Conservation (phyloP, 257 asterid genomes). For the Rhazya stricta region DNA sequence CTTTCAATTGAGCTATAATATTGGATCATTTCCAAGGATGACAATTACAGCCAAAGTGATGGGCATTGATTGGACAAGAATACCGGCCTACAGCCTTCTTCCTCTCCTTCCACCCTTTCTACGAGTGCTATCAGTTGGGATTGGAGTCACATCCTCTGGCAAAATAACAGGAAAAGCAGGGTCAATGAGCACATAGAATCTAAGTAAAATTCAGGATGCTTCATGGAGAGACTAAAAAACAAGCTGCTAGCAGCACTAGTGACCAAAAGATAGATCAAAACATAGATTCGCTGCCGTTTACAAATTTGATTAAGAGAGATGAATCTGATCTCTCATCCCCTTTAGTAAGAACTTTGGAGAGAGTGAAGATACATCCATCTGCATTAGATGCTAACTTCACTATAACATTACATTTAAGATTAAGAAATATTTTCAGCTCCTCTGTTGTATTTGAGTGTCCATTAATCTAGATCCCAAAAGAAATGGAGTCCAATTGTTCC, state of each 20-base stretch:
- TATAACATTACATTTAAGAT: not conserved
- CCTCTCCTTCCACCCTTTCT: constrained; percentile 94
- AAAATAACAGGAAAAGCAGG: not conserved
- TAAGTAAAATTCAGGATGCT: not conserved
- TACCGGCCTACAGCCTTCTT: constrained; percentile 54
- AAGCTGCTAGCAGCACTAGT: not conserved
- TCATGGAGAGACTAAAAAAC: not conserved
- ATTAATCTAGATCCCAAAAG: not conserved
- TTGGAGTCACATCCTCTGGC: constrained; percentile 87
- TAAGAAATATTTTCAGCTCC: not conserved
- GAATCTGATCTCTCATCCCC: not conserved
- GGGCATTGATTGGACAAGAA: not conserved
- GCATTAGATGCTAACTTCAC: not conserved
- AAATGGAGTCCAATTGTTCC: not conserved
- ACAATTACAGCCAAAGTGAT: not conserved
- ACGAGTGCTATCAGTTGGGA: constrained; percentile 88
- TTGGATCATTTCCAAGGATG: not conserved
- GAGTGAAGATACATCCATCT: not conserved
- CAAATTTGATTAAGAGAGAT: not conserved
- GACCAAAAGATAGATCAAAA: not conserved
- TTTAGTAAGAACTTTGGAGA: not conserved
- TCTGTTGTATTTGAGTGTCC: too few relatives aligned
- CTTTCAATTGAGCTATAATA: not conserved
- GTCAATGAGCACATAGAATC: not conserved
- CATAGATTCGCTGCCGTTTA: not conserved